These are phyloP conservation scores for Fusarium sp. DNA, from an alignment of 2,329 filamentous ascomycete species.

Conservation along the genomic window DNA sequence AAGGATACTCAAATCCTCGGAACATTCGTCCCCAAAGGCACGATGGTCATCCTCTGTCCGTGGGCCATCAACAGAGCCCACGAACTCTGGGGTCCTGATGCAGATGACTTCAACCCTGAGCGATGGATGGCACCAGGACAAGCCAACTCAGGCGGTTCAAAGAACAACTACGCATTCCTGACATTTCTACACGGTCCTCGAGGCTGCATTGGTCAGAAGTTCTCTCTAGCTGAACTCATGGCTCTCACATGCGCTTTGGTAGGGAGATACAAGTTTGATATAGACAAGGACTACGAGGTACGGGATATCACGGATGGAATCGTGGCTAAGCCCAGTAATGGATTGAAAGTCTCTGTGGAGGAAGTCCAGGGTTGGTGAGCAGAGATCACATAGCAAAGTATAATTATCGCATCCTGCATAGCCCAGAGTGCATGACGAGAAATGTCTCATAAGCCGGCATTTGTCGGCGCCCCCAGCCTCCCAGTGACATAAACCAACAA, in stretches of 20 bases:
- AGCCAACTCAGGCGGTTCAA: conserved; percentile 70
- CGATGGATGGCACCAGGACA: conserved; percentile 49
- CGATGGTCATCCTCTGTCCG: conserved; percentile 49
- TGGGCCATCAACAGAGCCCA: conserved; percentile 49
- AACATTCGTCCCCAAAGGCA: conserved; percentile 51
- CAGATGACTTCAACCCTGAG: conserved; percentile 51
- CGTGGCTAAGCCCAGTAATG: conserved; percentile 32
- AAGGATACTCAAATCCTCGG: conserved; percentile 51
- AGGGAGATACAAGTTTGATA: conserved; percentile 29
- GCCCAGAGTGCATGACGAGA: background rate
- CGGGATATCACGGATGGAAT: conserved; percentile 36
- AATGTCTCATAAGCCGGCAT: background rate
- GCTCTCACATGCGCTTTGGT: conserved; percentile 35
- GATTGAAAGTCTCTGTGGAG: conserved; percentile 13
- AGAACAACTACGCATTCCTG: conserved; percentile 76
- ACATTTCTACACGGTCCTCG: conserved; percentile 76
- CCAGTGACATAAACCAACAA: background rate
- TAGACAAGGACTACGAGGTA: conserved; percentile 32
- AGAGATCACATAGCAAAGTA: background rate
- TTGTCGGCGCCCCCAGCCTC: background rate
- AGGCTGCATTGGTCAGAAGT: conserved; percentile 47
- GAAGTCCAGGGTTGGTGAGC: conserved; percentile 24
- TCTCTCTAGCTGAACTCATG: conserved; percentile 37
- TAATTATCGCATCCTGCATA: background rate
- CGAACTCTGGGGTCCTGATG: conserved; percentile 52